Evolutionary conservation across 371 early-diverging fungal species (phyloP).

Genomic region (Mucor velutinosus): DNA sequence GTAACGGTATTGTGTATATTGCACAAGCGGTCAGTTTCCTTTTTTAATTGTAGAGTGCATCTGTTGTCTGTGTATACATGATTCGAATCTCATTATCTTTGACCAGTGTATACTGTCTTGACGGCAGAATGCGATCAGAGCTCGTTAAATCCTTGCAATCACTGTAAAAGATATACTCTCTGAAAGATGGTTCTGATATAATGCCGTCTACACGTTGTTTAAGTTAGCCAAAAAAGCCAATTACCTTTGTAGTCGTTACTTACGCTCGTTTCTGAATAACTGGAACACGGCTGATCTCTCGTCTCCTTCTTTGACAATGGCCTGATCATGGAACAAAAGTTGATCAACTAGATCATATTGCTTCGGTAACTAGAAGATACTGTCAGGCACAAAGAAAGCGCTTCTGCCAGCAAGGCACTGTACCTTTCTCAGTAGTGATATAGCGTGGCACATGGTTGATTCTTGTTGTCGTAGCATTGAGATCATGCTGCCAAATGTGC

Average conservation of each 20-base stretch:
- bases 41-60: constrained; percentile 28
- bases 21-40: too few species aligned
- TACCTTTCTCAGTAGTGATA: constrained; percentile 68
- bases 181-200: constrained; percentile 48
- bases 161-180: constrained; percentile 54
- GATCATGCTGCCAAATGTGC: constrained; percentile 46
- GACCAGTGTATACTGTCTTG: constrained; percentile 38
- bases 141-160: constrained; percentile 25
- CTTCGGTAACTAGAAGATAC: constrained; percentile 60
- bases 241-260: too few species aligned
- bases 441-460: constrained; percentile 61
- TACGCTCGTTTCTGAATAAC: constrained; percentile 59
- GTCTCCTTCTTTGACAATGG: constrained; percentile 54
- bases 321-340: constrained; percentile 47
- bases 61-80: constrained; percentile 39
- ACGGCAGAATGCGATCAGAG: constrained; percentile 22
- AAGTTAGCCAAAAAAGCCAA: neutral
- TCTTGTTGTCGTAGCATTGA: constrained; percentile 60
- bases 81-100: constrained; percentile 46
- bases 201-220: constrained; percentile 22
- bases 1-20: too few species aligned
- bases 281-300: constrained; percentile 68
- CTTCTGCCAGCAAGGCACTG: neutral
- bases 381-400: neutral
- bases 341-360: constrained; percentile 69